A percentile compares a stretch with the other conserved stretches of the same genome.
Evolutionary conservation across 129 eudicot genomes (phyloP).

Genomic region (Oenanthe sinensis): DNA sequence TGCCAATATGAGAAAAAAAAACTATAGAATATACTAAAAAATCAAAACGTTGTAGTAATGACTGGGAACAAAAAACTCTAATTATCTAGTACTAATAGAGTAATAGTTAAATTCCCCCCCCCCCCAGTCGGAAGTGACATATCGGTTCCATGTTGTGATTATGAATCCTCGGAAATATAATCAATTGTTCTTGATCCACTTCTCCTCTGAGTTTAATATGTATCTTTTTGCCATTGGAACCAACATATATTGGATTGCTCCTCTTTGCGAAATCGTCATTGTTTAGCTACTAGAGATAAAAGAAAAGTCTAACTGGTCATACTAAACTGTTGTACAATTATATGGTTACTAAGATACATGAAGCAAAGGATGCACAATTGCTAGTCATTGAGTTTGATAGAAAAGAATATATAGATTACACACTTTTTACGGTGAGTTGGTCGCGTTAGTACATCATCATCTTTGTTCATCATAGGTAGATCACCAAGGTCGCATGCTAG

Average conservation of each 20-base stretch:
- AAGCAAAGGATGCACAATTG: neutral
- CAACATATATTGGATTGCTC: too few relatives aligned
- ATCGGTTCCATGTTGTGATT: neutral
- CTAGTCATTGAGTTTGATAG: neutral
- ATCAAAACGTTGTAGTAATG: too few relatives aligned
- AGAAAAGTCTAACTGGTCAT: neutral
- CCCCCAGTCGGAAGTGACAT: neutral
- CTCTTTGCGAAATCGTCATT: neutral
- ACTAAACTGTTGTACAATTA: neutral
- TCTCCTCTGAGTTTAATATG: too few relatives aligned
- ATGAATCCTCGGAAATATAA: too few relatives aligned
- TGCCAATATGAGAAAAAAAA: too few relatives aligned
- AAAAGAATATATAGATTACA: neutral
- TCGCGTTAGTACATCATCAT: constrained; percentile 30
- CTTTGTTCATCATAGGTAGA: constrained; percentile 33
- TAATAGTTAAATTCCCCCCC: too few relatives aligned
- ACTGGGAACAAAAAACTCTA: too few relatives aligned
- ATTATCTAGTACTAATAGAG: too few relatives aligned
- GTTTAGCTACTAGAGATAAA: neutral
- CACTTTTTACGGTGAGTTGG: constrained; percentile 40
- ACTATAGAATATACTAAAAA: too few relatives aligned
- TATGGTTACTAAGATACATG: neutral
- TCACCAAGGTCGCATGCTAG: constrained; percentile 54
- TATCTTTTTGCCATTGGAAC: neutral
- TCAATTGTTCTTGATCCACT: too few relatives aligned